Conservation (phyloP, 306 rosid species). For the Sphenostylis stenocarpa region DNA sequence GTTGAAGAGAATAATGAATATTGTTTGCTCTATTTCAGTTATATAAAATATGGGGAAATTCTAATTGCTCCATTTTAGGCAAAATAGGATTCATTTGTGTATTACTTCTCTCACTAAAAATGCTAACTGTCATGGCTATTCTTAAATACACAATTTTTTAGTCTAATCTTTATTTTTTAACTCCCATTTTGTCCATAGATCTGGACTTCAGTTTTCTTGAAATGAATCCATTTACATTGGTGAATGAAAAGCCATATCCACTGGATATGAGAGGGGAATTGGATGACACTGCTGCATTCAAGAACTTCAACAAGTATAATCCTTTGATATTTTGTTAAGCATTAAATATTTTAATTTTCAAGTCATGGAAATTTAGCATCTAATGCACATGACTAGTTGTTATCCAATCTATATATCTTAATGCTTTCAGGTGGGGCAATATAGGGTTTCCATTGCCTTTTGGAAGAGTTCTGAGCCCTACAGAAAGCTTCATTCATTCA, state of each 20-base stretch:
- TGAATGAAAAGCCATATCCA: slow-evolving; percentile 77
- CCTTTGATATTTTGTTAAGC: slow-evolving; percentile 18
- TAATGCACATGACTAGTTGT: slow-evolving; percentile 6
- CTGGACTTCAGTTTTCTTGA: slow-evolving; percentile 82
- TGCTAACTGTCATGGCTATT: not conserved
- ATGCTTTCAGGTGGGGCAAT: slow-evolving; percentile 65
- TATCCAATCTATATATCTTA: slow-evolving; percentile 19
- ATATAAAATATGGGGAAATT: not conserved
- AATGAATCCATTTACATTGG: slow-evolving; percentile 86
- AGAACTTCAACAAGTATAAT: slow-evolving; percentile 75
- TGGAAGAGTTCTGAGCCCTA: slow-evolving; percentile 71
- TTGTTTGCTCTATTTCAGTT: not conserved
- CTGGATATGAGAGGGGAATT: slow-evolving; percentile 91
- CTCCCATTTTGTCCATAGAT: slow-evolving; percentile 44
- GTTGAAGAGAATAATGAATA: not conserved
- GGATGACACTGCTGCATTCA: slow-evolving; percentile 90
- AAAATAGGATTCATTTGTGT: not conserved
- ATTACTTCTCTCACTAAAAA: not conserved
- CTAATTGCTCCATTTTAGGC: not conserved
- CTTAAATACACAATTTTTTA: not conserved
- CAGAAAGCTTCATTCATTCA: slow-evolving; percentile 73
- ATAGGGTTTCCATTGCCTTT: slow-evolving; percentile 87
- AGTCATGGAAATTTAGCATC: slow-evolving; percentile 6
- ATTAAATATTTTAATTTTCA: slow-evolving; percentile 13
- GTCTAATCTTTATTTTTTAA: slow-evolving; percentile 18